Base-by-base conservation (phyloP, 495 filamentous ascomycete genomes). In the Aspergillus homomorphus region DNA sequence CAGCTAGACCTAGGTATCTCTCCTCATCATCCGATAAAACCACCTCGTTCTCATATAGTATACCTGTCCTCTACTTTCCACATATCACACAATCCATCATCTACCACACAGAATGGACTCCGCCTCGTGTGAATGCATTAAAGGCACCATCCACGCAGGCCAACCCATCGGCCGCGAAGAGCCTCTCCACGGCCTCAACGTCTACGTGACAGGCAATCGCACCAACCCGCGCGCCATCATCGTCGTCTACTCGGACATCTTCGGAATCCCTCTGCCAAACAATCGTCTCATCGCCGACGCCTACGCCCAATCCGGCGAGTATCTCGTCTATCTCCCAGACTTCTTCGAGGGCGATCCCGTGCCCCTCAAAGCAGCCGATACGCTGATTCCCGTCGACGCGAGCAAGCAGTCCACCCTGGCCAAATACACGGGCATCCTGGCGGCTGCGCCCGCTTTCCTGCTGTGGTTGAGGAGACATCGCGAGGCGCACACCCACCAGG, bases 311-410 rank as follows among this genome's bases (percentile, higher is more conserved):
- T 30, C 23, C 20, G 50, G 50, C 21, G 50, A 53, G 24, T 53
- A 33, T 16, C 50, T 53, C 50, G 50, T 33, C 26, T 53, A 53
- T 26, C 50, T 53, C 10, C 50, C 50, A 12, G 50, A 53, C n/a
- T 53, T 53, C 15, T 53, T 53, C 50, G 38, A 53, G 50, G 50
- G 50, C 26, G 50, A 53, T 53, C 50, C 24, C 26, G 50, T 53
- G 4, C 26, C 50, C 26, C 50, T 53, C 16, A 28, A 24, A 5
- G 10, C 21, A 10, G 50, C 24, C 4, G 50, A 53, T 4, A 9
- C 10, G 1, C 12, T 38, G 10, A n/a, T 53, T 18, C 50, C 50
- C 12, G 50, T 53, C 38, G 50, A 53, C 38, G 50, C 50, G 7
- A 30, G 26, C 26, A 53, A 53, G 21, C 50, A 53, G 50, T 53